phyloP scores from a whole-genome alignment of 2,329 filamentous ascomycete genomes.

The Diaporthe citrichinensis region DNA sequence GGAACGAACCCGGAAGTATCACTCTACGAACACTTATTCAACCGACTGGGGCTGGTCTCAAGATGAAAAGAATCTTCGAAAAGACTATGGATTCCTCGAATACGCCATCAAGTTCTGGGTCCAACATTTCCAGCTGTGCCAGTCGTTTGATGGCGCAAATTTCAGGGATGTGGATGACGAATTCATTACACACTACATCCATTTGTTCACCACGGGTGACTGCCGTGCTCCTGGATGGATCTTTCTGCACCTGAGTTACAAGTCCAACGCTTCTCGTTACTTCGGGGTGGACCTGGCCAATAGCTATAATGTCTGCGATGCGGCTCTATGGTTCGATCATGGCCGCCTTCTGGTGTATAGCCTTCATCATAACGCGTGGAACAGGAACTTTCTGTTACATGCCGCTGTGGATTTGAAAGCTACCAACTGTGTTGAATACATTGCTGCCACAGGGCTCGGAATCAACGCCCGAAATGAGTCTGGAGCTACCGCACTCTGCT shows the following conservation, averaged over 20 bases:
- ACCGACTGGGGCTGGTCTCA: background rate
- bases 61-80: background rate
- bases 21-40: background rate
- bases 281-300: background rate
- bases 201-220: background rate
- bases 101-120: background rate
- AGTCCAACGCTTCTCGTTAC: background rate
- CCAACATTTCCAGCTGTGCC: background rate
- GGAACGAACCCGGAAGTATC: background rate
- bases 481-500: background rate
- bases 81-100: background rate
- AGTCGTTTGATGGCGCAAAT: background rate
- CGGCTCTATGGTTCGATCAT: background rate
- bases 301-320: background rate
- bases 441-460: background rate
- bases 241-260: background rate
- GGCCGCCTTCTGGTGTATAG: background rate
- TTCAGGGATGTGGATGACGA: background rate
- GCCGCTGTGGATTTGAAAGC: background rate
- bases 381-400: background rate
- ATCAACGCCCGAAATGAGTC: background rate
- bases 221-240: background rate
- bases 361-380: background rate
- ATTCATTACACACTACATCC: background rate
- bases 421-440: background rate